A percentile compares a stretch with the other conserved stretches of the same genome.
Conservation (phyloP, 805 yeast species). For the Candida arabinofermentans region DNA sequence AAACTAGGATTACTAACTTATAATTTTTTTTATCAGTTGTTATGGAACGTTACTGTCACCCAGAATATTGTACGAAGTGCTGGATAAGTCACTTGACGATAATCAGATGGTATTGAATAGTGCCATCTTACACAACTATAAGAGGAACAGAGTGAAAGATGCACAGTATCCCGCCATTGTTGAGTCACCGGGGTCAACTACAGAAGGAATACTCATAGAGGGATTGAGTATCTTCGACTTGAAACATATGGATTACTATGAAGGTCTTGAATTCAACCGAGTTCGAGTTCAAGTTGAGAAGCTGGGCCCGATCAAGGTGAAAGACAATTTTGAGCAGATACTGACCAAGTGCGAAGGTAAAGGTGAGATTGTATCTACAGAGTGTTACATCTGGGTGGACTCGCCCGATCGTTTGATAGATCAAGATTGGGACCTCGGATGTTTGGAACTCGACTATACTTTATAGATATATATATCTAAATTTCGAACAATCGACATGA, state of each 20-base stretch:
- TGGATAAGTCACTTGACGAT: constrained; percentile 7
- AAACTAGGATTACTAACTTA: background rate
- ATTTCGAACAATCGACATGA: background rate
- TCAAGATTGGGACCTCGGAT: background rate
- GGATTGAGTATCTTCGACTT: constrained; percentile 11
- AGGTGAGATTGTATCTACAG: background rate
- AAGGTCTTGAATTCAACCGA: constrained; percentile 13
- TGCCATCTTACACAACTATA: constrained; percentile 11
- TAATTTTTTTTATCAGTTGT: constrained; percentile 4
- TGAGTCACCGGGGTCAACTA: background rate
- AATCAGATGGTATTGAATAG: constrained; percentile 5
- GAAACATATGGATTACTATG: constrained; percentile 18
- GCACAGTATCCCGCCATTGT: constrained; percentile 17
- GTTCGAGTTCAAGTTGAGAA: constrained; percentile 5
- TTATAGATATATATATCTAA: background rate
- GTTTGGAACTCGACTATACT: background rate
- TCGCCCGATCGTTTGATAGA: constrained; percentile 6
- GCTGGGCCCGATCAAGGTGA: background rate
- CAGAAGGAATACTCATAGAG: constrained; percentile 9
- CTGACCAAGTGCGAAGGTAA: background rate
- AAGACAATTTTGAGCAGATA: background rate
- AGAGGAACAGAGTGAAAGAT: constrained; percentile 9
- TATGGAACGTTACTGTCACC: constrained; percentile 17
- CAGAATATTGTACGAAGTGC: constrained; percentile 8
- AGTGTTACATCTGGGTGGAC: constrained; percentile 12